Evolutionary conservation across 768 basidiomycete genomes (phyloP).

Genomic region (Termitomyces heimii): DNA sequence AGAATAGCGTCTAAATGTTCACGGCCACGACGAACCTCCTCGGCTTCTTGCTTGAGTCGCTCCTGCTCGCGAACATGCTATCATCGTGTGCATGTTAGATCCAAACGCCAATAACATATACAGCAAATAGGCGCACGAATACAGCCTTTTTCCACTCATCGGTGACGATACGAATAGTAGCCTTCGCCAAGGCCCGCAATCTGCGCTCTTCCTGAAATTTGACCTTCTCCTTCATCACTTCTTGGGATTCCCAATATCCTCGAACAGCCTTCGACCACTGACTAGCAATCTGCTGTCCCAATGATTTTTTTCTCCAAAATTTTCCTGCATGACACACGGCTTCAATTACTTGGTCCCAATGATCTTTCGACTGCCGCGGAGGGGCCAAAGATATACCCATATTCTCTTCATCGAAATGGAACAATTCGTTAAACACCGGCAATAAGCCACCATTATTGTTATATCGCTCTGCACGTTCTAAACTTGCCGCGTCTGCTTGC

Average conservation of each 20-base stretch:
- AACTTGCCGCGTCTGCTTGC: conserved; percentile 25
- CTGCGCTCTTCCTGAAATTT: conserved; percentile 60
- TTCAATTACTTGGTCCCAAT: conserved; percentile 57
- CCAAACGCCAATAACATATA: not conserved
- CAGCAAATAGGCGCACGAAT: conserved; percentile 44
- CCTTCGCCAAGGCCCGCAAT: conserved; percentile 60
- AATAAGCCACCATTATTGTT: conserved; percentile 32
- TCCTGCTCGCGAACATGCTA: conserved; percentile 74
- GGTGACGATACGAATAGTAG: conserved; percentile 62
- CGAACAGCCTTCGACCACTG: conserved; percentile 64
- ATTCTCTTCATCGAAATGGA: conserved; percentile 22
- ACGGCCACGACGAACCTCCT: conserved; percentile 74
- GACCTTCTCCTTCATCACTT: conserved; percentile 54
- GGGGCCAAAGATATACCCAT: conserved; percentile 21
- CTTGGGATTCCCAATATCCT: conserved; percentile 70
- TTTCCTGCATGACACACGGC: conserved; percentile 27
- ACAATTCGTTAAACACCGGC: conserved; percentile 29
- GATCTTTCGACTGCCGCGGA: conserved; percentile 33
- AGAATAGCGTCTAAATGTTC: conserved; percentile 88
- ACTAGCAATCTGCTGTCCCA: conserved; percentile 34
- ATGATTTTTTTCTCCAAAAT: conserved; percentile 21
- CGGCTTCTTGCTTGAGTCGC: conserved; percentile 57
- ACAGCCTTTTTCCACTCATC: conserved; percentile 88
- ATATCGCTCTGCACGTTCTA: conserved; percentile 27
- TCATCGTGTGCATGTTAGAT: not conserved